Conservation (phyloP, 768 basidiomycete genomes). For the Lenzites betulinus region DNA sequence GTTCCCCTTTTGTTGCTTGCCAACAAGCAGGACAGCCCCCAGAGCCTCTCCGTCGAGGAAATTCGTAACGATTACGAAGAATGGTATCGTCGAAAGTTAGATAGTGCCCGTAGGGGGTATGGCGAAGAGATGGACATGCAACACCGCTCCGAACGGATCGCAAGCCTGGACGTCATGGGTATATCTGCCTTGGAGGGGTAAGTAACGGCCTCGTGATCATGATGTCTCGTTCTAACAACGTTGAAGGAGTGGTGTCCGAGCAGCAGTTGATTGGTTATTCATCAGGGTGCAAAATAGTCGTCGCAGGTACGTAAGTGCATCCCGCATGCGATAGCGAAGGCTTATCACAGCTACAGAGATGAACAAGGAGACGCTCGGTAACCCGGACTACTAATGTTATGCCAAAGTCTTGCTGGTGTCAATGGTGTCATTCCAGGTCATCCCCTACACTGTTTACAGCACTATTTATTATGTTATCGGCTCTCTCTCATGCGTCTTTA, state of each 20-base stretch:
- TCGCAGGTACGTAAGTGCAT: constrained; percentile 43
- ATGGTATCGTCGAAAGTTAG: constrained; percentile 78
- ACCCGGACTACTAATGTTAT: too few species aligned
- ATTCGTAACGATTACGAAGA: constrained; percentile 88
- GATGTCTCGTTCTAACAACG: background rate
- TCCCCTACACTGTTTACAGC: too few species aligned
- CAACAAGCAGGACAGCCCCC: constrained; percentile 91
- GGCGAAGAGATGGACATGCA: constrained; percentile 35
- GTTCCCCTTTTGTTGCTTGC: constrained; percentile 90
- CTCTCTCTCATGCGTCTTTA: too few species aligned
- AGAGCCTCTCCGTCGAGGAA: constrained; percentile 83
- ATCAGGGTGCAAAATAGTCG: constrained; percentile 90
- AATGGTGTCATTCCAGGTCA: too few species aligned
- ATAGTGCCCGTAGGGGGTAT: constrained; percentile 60
- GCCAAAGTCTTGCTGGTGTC: too few species aligned
- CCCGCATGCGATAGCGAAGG: too few species aligned
- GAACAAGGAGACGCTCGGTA: constrained; percentile 2
- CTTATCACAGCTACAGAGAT: background rate
- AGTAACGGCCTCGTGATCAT: constrained; percentile 23
- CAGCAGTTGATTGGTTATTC: constrained; percentile 92
- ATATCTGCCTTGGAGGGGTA: constrained; percentile 91
- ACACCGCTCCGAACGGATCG: constrained; percentile 40
- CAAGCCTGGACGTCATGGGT: constrained; percentile 72
- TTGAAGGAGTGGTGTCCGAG: constrained; percentile 63
- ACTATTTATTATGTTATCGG: too few species aligned